phyloP scores from a whole-genome alignment of 306 rosid genomes.

The Calophaca sinica region DNA sequence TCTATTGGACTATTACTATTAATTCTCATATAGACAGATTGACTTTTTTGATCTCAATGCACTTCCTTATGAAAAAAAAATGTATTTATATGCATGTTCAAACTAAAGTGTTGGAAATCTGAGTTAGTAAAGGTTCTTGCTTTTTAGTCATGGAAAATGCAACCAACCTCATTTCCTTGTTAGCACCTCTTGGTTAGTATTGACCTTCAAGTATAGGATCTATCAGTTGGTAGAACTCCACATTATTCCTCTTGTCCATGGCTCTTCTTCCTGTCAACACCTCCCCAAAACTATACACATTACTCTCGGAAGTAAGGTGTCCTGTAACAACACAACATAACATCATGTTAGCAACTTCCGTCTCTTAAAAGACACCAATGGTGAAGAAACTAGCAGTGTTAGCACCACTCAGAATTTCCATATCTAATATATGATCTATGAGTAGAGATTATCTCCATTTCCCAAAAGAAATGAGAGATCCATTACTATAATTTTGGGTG shows the following conservation, averaged over 20 bases:
- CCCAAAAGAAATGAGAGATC: no score
- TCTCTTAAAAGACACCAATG: no score
- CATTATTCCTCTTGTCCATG: conserved; percentile 34
- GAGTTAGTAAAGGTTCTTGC: conserved; percentile 48
- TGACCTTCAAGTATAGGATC: conserved; percentile 64
- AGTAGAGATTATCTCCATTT: no score
- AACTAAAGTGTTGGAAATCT: no score
- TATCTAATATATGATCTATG: no score
- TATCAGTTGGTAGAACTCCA: neutral
- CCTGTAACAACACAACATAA: conserved; percentile 51
- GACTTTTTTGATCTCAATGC: no score
- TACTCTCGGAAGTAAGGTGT: conserved; percentile 65
- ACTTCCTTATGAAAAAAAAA: no score
- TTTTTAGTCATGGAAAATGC: conserved; percentile 53
- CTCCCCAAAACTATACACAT: conserved; percentile 77
- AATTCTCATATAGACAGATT: no score
- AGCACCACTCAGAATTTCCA: neutral
- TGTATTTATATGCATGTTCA: no score
- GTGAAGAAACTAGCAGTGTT: neutral
- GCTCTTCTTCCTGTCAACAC: conserved; percentile 65
- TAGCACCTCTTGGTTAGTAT: conserved; percentile 55
- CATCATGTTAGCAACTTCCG: neutral
- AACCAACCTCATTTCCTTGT: conserved; percentile 51
- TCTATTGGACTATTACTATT: no score
- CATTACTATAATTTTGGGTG: no score